phyloP scores from a whole-genome alignment of 306 rosid genomes.

The Crataegus laevigata region DNA sequence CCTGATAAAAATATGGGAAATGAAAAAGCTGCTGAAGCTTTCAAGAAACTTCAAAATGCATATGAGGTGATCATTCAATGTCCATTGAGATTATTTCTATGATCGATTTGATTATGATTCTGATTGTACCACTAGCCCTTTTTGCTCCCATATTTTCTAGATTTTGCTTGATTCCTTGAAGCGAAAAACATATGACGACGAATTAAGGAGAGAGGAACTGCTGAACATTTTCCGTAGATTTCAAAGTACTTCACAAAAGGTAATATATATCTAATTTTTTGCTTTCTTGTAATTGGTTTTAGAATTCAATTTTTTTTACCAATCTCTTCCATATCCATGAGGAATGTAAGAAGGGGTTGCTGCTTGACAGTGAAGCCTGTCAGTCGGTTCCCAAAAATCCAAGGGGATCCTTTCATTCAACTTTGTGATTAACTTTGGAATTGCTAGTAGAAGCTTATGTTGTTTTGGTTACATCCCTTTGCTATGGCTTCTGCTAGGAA shows the following conservation, averaged over 20 bases:
- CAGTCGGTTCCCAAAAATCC: neutral
- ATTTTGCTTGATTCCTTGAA: constrained; percentile 82
- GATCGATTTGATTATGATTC: neutral
- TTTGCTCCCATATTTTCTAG: constrained; percentile 30
- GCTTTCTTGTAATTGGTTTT: neutral
- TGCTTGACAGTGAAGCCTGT: neutral
- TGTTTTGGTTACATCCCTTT: neutral
- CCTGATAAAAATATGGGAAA: constrained; percentile 99
- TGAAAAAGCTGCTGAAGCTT: constrained; percentile 97
- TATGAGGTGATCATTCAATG: constrained; percentile 59
- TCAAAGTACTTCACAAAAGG: constrained; percentile 57
- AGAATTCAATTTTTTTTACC: neutral
- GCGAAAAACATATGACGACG: constrained; percentile 88
- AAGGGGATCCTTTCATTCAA: neutral
- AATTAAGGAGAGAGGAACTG: constrained; percentile 86
- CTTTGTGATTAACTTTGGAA: neutral
- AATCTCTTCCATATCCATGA: neutral
- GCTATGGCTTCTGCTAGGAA: neutral
- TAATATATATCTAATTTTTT: constrained; percentile 20
- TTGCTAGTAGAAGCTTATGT: neutral
- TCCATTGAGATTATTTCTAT: neutral
- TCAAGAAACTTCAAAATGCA: constrained; percentile 98
- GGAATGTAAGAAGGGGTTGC: neutral
- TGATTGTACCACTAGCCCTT: constrained; percentile 10
- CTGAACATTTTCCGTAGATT: constrained; percentile 67